Evolutionary conservation across 805 yeast genomes (phyloP).

Genomic region (Candida pseudoglaebosa): DNA sequence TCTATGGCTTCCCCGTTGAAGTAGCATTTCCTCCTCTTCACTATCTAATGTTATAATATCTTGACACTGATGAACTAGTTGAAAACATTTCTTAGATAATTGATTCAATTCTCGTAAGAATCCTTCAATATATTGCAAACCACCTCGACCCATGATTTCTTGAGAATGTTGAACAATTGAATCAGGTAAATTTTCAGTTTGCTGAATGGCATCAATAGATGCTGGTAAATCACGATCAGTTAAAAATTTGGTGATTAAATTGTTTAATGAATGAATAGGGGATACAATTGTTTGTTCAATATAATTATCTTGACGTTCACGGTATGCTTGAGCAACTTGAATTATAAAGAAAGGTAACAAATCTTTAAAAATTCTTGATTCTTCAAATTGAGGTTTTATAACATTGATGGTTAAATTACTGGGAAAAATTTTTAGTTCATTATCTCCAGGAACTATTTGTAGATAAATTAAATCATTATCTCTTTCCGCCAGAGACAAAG

Average conservation of each 20-base stretch:
- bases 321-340: conserved; percentile 62
- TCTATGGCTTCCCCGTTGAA: conserved; percentile 49
- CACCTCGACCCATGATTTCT: conserved; percentile 52
- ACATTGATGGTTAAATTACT: conserved; percentile 58
- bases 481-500: conserved; percentile 54
- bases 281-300: conserved; percentile 39
- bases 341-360: conserved; percentile 65
- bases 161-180: conserved; percentile 54
- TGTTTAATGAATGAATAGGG: conserved; percentile 49
- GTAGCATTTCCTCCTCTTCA: conserved; percentile 51
- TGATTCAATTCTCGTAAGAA: conserved; percentile 44
- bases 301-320: conserved; percentile 58
- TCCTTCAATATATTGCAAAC: conserved; percentile 38
- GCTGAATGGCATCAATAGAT: conserved; percentile 55
- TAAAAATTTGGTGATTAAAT: conserved; percentile 40
- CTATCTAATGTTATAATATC: conserved; percentile 47
- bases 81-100: conserved; percentile 37
- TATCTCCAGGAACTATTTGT: conserved; percentile 52
- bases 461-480: conserved; percentile 82
- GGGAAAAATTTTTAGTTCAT: conserved; percentile 37
- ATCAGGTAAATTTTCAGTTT: conserved; percentile 56
- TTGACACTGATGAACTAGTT: conserved; percentile 43
- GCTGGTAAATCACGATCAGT: conserved; percentile 55
- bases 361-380: conserved; percentile 44
- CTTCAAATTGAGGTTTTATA: conserved; percentile 10